Evolutionary conservation across 2,329 filamentous ascomycete genomes (phyloP).

Genomic region (Sordariomycetes sp.): DNA sequence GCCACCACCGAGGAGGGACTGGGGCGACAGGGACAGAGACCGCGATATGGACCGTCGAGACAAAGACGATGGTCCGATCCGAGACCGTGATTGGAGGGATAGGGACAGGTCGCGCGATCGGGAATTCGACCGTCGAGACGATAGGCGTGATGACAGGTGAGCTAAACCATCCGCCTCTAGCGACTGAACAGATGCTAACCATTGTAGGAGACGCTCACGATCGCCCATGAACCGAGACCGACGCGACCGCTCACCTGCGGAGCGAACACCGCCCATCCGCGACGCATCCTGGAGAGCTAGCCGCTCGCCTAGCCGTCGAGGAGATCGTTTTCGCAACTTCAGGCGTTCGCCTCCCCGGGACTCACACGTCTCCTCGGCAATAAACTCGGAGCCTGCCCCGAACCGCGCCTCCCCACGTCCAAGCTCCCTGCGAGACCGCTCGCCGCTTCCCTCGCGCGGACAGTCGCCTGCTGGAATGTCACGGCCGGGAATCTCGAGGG

Average conservation of each 20-base stretch:
- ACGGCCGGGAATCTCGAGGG: conserved; percentile 1
- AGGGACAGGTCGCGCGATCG: conserved; percentile 6
- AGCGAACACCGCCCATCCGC: conserved; percentile 28
- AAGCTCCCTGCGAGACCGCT: conserved; percentile 34
- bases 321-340: conserved; percentile 30
- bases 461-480: conserved; percentile 17
- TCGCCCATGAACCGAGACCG: conserved; percentile 42
- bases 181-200: background rate
- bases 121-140: conserved; percentile 27
- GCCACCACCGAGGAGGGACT: conserved; percentile 23
- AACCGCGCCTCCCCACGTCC: conserved; percentile 45
- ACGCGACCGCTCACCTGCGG: conserved; percentile 19
- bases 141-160: conserved; percentile 20
- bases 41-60: conserved; percentile 22
- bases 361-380: conserved; percentile 37
- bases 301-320: conserved; percentile 39
- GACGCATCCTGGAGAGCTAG: conserved; percentile 42
- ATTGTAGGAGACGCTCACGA: conserved; percentile 41
- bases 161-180: background rate
- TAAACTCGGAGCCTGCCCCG: conserved; percentile 41
- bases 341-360: conserved; percentile 41
- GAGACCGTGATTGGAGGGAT: conserved; percentile 1
- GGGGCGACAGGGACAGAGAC: conserved; percentile 19
- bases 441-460: conserved; percentile 34
- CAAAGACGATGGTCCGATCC: conserved; percentile 6